These are phyloP conservation scores for Arbutus unedo DNA, from an alignment of 148 eudicot genomes.

Conservation along the genomic window DNA sequence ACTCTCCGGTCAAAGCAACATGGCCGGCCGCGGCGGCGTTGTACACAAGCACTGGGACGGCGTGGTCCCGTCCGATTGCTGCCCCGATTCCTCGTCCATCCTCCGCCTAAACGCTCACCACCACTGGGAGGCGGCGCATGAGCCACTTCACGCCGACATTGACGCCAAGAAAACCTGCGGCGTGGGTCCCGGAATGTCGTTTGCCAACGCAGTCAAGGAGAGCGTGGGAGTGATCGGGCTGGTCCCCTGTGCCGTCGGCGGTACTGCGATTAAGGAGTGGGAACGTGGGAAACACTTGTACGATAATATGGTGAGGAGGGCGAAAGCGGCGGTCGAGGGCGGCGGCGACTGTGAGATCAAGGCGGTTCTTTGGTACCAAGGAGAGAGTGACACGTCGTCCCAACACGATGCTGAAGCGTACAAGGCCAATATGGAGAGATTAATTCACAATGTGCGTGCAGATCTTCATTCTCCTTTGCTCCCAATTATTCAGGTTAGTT, in stretches of 20 bases:
- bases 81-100: conserved; percentile 47
- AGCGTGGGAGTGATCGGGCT: conserved; percentile 43
- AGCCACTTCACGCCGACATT: conserved; percentile 69
- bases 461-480: conserved; percentile 66
- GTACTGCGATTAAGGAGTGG: conserved; percentile 78
- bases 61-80: conserved; percentile 56
- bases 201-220: conserved; percentile 55
- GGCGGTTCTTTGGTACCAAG: conserved; percentile 86
- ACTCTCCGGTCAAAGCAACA: conserved; percentile 90
- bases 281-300: conserved; percentile 60
- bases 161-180: conserved; percentile 67
- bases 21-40: conserved; percentile 85
- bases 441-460: conserved; percentile 45
- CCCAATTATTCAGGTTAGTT: conserved; percentile 69
- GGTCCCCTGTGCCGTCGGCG: conserved; percentile 86
- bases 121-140: conserved; percentile 63
- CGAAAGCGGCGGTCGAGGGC: conserved; percentile 36
- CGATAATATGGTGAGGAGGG: conserved; percentile 63
- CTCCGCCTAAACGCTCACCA: conserved; percentile 57
- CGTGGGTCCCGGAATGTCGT: conserved; percentile 82
- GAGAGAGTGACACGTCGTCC: conserved; percentile 63
- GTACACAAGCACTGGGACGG: conserved; percentile 58
- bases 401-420: conserved; percentile 44
- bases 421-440: conserved; percentile 50
- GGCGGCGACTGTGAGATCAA: conserved; percentile 42